These are phyloP conservation scores for Geotrichum citri-aurantii DNA, from an alignment of 1,139 yeast species.

Conservation along the genomic window DNA sequence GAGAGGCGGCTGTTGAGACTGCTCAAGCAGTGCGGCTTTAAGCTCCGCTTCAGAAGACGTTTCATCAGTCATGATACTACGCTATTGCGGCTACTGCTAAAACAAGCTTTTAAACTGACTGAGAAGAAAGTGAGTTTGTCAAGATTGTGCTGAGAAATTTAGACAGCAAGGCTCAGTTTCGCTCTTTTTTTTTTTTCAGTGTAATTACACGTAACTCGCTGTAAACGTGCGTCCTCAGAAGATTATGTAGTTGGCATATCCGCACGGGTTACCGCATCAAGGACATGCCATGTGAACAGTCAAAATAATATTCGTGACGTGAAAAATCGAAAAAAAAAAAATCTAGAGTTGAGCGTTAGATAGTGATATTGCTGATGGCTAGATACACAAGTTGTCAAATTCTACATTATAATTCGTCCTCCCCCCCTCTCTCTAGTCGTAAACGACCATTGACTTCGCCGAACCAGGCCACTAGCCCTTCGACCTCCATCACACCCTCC, in stretches of 20 bases:
- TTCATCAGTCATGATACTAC: not conserved
- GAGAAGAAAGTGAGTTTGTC: not conserved
- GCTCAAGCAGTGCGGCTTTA: not conserved
- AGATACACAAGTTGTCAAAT: not conserved
- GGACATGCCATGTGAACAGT: not conserved
- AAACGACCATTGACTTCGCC: slow-evolving; percentile 41
- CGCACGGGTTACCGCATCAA: not conserved
- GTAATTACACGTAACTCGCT: not conserved
- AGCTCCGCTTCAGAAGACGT: not conserved
- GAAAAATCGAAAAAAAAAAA: too few relatives aligned
- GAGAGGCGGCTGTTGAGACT: not conserved
- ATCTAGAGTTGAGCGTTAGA: too few relatives aligned
- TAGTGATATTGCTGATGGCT: not conserved
- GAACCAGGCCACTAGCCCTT: slow-evolving; percentile 50
- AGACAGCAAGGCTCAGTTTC: not conserved
- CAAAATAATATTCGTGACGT: too few relatives aligned
- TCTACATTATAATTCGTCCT: not conserved
- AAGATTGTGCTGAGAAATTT: not conserved
- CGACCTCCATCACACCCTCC: slow-evolving; percentile 31
- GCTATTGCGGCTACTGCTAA: not conserved
- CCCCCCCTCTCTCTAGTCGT: slow-evolving; percentile 3
- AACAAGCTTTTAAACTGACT: not conserved
- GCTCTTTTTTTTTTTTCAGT: not conserved
- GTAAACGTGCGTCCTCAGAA: not conserved
- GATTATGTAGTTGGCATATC: not conserved